Evolutionary conservation across 768 basidiomycete species (phyloP), one percentile per base, ranked within the genome.

Genomic region (Boletus pseudopeckii): DNA sequence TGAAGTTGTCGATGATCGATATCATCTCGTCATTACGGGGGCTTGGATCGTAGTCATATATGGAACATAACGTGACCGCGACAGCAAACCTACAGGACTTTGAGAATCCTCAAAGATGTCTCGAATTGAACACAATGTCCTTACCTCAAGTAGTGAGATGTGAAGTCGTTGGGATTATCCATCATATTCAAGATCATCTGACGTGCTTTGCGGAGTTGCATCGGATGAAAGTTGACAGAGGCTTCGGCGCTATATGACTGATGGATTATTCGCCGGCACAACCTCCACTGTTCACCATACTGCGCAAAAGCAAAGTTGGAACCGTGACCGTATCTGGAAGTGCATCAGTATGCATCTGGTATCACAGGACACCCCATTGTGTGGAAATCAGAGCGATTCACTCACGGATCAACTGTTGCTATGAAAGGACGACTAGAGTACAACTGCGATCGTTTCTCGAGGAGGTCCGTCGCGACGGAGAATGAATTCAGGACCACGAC

Each of bases 351-450:
- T 39, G 5, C 13, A 2, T 46, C 24, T 15, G 3, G 9, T 0
- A 53, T 24, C 3, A n/a, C 9, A 32, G n/a, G 15, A 43, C 2
- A 20, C 15, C 18, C n/a, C 7, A n/a, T 15, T 15, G 2, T 1
- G 10, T 39, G 15, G n/a, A 5, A 18, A n/a, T 33, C 5, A 22
- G 18, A 18, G 4, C n/a, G 17, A 34, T 45, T 11, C 30, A 54
- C 61, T 62, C 49, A 65, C 61, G 54, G 53, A 22, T 48, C 20
- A 15, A 58, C n/a, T 20, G 55, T 58, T 0, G 63, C 59, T 38
- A 68, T 50, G 43, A 46, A 48, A 1, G 83, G 82, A 7, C 83
- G 76, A 64, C 79, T 75, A 9, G 80, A 80, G 57, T 82, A 81
- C 32, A 77, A 72, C 11, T 65, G 63, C 2, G 78, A 75, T 11